phyloP scores from a whole-genome alignment of 768 basidiomycete species.

The Boletellus ananiceps region DNA sequence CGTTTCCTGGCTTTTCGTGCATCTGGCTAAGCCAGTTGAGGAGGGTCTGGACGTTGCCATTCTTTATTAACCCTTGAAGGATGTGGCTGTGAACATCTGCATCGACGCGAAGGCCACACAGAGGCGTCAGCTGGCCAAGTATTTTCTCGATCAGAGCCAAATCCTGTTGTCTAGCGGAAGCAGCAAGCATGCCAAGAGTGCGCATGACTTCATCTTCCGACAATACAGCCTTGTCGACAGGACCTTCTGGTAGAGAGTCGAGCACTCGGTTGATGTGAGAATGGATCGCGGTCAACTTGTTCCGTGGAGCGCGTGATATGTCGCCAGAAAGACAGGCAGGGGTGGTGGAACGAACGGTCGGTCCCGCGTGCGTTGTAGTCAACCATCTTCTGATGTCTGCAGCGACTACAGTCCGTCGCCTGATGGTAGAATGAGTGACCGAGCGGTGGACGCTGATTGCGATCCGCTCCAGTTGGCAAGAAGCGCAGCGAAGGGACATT shows the following conservation, averaged over 20 bases:
- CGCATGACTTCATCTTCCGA: slow-evolving; percentile 30
- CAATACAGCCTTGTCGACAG: slow-evolving; percentile 10
- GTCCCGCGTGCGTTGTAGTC: slow-evolving; percentile 9
- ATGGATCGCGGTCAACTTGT: slow-evolving; percentile 21
- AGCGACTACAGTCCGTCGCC: slow-evolving; percentile 6
- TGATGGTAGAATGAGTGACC: slow-evolving; percentile 9
- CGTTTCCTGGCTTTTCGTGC: slow-evolving; percentile 43
- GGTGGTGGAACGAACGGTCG: not conserved
- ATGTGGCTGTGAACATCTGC: slow-evolving; percentile 47
- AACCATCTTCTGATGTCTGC: slow-evolving; percentile 23
- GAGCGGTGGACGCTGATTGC: slow-evolving; percentile 25
- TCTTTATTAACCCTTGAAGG: slow-evolving; percentile 43
- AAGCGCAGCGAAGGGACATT: slow-evolving; percentile 52
- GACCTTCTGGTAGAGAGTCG: slow-evolving; percentile 13
- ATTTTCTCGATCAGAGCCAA: slow-evolving; percentile 51
- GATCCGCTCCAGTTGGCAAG: slow-evolving; percentile 27
- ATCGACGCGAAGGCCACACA: slow-evolving; percentile 45
- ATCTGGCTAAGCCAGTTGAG: slow-evolving; percentile 52
- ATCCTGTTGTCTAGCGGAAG: slow-evolving; percentile 50
- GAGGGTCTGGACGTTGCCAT: slow-evolving; percentile 41
- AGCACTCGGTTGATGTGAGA: slow-evolving; percentile 22
- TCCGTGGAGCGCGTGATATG: slow-evolving; percentile 10
- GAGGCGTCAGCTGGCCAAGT: slow-evolving; percentile 42
- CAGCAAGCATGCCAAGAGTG: slow-evolving; percentile 44
- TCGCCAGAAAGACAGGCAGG: slow-evolving; percentile 5